A percentile compares a stretch with the other conserved stretches of the same genome.
These are phyloP conservation scores for Mesostigma viride DNA, from an alignment of 139 green algal species.

Conservation along the genomic window DNA sequence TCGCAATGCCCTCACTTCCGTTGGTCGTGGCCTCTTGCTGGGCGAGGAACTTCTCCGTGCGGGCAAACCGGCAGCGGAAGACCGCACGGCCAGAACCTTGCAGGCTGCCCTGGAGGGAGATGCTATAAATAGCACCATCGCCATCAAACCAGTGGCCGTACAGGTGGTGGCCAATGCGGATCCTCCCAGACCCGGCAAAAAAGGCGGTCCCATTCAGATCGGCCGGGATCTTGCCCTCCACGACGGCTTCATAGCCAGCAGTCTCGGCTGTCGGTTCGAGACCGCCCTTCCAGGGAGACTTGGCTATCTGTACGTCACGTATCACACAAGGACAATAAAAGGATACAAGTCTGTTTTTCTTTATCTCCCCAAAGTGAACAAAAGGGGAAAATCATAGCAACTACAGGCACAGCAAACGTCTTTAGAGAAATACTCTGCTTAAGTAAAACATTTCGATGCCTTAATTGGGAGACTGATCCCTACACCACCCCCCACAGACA, in stretches of 20 bases:
- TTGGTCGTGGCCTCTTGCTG: slow-evolving; percentile 1
- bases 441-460: too few relatives aligned
- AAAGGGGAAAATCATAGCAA: too few relatives aligned
- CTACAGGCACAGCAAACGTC: too few relatives aligned
- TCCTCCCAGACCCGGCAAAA: slow-evolving; percentile 16
- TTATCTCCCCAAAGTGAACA: too few relatives aligned
- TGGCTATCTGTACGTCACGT: too few relatives aligned
- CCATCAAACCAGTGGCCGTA: slow-evolving; percentile 39
- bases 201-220: slow-evolving; percentile 15
- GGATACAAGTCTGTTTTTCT: too few relatives aligned
- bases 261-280: slow-evolving; percentile 12
- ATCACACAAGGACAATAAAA: too few relatives aligned
- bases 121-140: too few relatives aligned
- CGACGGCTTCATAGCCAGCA: neutral
- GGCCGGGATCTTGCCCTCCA: slow-evolving; percentile 2
- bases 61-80: slow-evolving; percentile 10
- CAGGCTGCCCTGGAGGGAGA: too few relatives aligned
- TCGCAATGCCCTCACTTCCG: neutral
- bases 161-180: slow-evolving; percentile 17
- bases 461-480: too few relatives aligned
- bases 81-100: neutral
- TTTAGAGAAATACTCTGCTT: too few relatives aligned
- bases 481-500: too few relatives aligned
- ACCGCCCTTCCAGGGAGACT: slow-evolving; percentile 9
- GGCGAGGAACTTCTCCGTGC: neutral